Conservation (phyloP, 768 basidiomycete species). For the Lactarius trivialis region DNA sequence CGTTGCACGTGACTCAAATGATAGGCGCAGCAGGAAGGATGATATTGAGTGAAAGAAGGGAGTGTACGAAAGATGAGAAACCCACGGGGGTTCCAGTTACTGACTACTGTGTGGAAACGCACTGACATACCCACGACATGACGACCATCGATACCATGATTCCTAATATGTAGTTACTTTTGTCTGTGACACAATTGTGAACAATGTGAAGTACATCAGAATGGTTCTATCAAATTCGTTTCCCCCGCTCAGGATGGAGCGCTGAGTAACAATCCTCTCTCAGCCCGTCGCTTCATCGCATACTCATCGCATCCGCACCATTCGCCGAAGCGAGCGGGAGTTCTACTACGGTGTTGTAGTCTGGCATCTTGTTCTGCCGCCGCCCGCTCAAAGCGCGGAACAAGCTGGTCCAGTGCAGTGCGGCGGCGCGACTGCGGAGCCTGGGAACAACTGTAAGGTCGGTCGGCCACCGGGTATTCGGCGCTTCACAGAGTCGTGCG, state of each 20-base stretch:
- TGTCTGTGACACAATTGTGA: not conserved
- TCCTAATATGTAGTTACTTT: not conserved
- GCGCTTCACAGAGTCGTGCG: not conserved
- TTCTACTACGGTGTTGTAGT: not conserved
- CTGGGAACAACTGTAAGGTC: not conserved
- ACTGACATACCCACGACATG: not conserved
- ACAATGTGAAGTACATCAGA: not conserved
- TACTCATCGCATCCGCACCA: not conserved
- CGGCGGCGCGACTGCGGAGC: not conserved
- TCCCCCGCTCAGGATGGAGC: not conserved
- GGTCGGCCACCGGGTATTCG: not conserved
- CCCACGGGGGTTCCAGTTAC: not conserved
- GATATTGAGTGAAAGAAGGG: not conserved
- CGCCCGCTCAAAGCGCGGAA: not conserved
- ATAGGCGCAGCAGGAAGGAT: not conserved
- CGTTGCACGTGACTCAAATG: not conserved
- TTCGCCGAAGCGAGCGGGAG: not conserved
- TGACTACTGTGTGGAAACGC: not conserved
- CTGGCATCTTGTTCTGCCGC: not conserved
- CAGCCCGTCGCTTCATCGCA: not conserved
- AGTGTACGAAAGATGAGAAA: no score
- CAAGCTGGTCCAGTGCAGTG: not conserved
- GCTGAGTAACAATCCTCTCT: not conserved
- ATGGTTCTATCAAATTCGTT: not conserved
- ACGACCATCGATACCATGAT: not conserved